phyloP scores from a whole-genome alignment of 495 filamentous ascomycete genomes.

The Gamarada debralockiae region DNA sequence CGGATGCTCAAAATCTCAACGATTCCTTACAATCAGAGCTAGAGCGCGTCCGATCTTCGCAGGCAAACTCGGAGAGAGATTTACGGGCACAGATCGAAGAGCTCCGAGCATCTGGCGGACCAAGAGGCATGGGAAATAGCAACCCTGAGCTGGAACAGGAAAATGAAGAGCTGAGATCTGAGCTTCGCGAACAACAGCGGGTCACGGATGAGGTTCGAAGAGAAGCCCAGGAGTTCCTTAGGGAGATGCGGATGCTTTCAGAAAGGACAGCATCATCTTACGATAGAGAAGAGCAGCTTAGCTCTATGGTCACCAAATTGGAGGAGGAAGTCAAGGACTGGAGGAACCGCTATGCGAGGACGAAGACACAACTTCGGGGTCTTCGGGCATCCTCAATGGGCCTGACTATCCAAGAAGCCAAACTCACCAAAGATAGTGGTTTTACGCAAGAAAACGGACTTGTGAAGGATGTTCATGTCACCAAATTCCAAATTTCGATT shows the following conservation, averaged over 20 bases:
- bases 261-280: slow-evolving; percentile 71
- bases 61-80: slow-evolving; percentile 57
- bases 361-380: slow-evolving; percentile 79
- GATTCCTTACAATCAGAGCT: slow-evolving; percentile 73
- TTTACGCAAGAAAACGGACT: slow-evolving; percentile 70
- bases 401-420: slow-evolving; percentile 56
- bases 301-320: slow-evolving; percentile 64
- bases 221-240: slow-evolving; percentile 78
- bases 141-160: slow-evolving; percentile 65
- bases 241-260: slow-evolving; percentile 85
- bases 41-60: slow-evolving; percentile 63
- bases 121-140: slow-evolving; percentile 24
- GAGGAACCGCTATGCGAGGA: slow-evolving; percentile 81
- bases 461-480: slow-evolving; percentile 87
- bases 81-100: slow-evolving; percentile 63
- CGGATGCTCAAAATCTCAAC: slow-evolving; percentile 73
- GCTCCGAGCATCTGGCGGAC: slow-evolving; percentile 29
- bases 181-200: slow-evolving; percentile 69
- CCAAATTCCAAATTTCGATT: slow-evolving; percentile 91
- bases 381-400: slow-evolving; percentile 78
- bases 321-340: slow-evolving; percentile 82
- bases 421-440: slow-evolving; percentile 63
- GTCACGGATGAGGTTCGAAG: slow-evolving; percentile 86
- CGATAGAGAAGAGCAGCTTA: slow-evolving; percentile 76
- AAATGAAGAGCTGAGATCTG: slow-evolving; percentile 65